Percentiles rank a stretch among this genome's conserved stretches.
Conservation (phyloP, 2,329 filamentous ascomycete species). For the Zymoseptoria pseudotritici region DNA sequence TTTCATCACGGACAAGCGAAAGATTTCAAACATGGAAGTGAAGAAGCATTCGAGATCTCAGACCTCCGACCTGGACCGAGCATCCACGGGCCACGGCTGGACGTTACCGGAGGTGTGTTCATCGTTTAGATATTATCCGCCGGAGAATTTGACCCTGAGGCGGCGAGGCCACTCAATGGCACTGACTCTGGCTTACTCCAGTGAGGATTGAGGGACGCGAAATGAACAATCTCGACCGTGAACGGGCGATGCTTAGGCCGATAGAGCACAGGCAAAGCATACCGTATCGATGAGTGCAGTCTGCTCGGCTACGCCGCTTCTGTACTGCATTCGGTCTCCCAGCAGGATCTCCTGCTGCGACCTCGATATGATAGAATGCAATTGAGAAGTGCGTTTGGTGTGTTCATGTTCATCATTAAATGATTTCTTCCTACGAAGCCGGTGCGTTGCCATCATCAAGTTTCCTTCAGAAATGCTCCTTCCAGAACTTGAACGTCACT, state of each 20-base stretch:
- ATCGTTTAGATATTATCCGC: not conserved
- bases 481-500: slow-evolving; percentile 96
- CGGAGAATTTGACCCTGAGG: not conserved
- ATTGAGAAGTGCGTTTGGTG: not conserved
- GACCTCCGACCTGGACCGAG: too few species aligned
- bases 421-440: not conserved
- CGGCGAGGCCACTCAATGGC: not conserved
- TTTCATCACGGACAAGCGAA: not conserved
- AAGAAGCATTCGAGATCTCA: not conserved
- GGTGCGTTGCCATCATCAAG: too few species aligned
- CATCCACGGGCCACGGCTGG: not conserved
- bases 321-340: not conserved
- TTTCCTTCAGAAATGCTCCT: slow-evolving; percentile 65
- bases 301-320: too few species aligned
- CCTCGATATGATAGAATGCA: not conserved
- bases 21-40: not conserved
- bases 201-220: not conserved
- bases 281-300: too few species aligned
- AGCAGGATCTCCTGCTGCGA: too few species aligned
- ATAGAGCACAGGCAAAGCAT: not conserved
- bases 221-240: not conserved
- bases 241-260: not conserved
- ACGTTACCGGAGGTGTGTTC: not conserved
- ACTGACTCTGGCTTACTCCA: not conserved
- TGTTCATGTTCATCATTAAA: not conserved